Evolutionary conservation across 345 rosid species (phyloP), one percentile per base, ranked within the genome.

Genomic region (Gossypium thurberi): DNA sequence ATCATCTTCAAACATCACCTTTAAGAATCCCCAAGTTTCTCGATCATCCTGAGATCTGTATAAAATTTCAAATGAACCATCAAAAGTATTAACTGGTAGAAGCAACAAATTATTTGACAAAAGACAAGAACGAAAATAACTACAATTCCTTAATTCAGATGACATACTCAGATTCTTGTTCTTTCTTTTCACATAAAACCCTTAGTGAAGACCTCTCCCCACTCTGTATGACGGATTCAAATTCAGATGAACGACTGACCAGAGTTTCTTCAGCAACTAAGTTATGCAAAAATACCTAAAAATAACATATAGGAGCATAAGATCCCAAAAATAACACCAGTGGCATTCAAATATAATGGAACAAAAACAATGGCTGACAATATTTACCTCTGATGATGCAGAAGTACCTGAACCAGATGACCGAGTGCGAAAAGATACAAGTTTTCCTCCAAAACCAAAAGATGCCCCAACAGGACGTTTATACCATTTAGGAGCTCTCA

Each of bases 391-490:
- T 12, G 99, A 91, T 61, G 74, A 67, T 83, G 71, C 77, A 44
- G 81, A 74, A 65, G 80, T 67, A 78, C 87, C 82, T 76, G 79
- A 82, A 64, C 76, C 37, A 64, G 89, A 77, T 78, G 83, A 48
- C 80, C 47, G 81, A 4, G 94, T 80, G 59, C 76, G 84, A 86
- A 90, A 96, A 0, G 98, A 88, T 57, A 96, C 89, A 81, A 96
- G 88, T 88, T 93, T 91, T 77, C 99, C 99, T 65, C 99, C 98
- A 87, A 96, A 93, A 67, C 98, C 99, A 90, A 93, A 96, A 70
- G 98, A 91, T 46, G 85, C 93, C 70, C 98, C 99, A 72, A 84
- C 96, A 11, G 97, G 92, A 59, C 98, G 87, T 79, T 87, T 91
- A 67, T 84, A 91, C 99, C 99, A 96, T 82, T 92, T 93, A 76